Base-by-base conservation (phyloP, 1,284 basidiomycete genomes). In the Hemileia vastatrix region DNA sequence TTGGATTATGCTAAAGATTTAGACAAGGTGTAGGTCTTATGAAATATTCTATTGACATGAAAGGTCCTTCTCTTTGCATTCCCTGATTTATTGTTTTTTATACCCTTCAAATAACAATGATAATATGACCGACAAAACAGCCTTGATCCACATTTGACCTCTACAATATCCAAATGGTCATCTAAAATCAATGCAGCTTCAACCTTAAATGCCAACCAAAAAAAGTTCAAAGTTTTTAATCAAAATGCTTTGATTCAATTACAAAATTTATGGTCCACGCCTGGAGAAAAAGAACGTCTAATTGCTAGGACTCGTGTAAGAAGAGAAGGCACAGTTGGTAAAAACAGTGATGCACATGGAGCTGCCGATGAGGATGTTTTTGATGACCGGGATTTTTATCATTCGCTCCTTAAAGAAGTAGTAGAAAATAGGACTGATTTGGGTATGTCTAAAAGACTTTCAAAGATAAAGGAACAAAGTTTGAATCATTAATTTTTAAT, bases 371-470 rank as follows among this genome's bases (percentile, higher is more conserved):
- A 56, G 3, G 71, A 87, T 63, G 72, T 85, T 13, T 92, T 88
- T 72, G 89, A 93, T 68, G 92, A 95, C 75, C 86, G 86, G 6
- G 88, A 90, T 71, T 92, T 90, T 72, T 96, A 96, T 74, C 88
- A 92, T 72, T 84, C 89, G 64, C 78, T 95, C 50, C 78, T 96
- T 53, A 81, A 90, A 50, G 90, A 94, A 74, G 83, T 95, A 59
- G 93, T 95, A 62, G 88, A 91, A 68, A n/a, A n/a, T n/a, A n/a
- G n/a, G n/a, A n/a, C n/a, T n/a, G n/a, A n/a, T n/a, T n/a, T n/a
- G n/a, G n/a, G n/a, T n/a, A n/a, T n/a, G n/a, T n/a, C n/a, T n/a
- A n/a, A n/a, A 74, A 76, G 31, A 67, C 77, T n/a, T 67, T 68
- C 59, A 43, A 68, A 5, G 70, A 72, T 32, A 64, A 68, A 3